Conservation (phyloP, 257 asterid species). For the Marsdenia floribunda region DNA sequence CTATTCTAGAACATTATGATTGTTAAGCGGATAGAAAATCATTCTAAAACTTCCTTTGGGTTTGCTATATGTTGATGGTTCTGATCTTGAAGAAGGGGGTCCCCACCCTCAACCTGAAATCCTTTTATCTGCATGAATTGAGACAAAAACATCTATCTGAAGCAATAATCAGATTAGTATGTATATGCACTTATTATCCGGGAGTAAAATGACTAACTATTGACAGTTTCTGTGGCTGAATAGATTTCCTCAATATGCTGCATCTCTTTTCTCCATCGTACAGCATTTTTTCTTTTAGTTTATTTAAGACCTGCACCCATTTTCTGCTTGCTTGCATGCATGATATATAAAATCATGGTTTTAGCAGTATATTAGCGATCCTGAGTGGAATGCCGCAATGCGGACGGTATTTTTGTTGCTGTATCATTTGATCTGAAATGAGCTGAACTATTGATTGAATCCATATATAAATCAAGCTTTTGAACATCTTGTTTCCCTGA, state of each 20-base stretch:
- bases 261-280: background rate
- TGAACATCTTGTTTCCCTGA: background rate
- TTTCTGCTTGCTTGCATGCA: background rate
- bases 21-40: background rate
- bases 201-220: background rate
- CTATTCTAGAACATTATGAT: background rate
- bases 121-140: no score
- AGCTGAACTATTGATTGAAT: background rate
- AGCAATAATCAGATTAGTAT: no score
- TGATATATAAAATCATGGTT: background rate
- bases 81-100: no score
- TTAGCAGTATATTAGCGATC: background rate
- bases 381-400: no score
- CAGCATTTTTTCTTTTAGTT: no score
- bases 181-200: no score
- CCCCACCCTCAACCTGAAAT: no score
- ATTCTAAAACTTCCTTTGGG: background rate
- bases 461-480: background rate
- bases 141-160: no score
- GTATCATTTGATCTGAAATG: background rate
- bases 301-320: no score
- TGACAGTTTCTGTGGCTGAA: background rate
- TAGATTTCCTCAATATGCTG: background rate
- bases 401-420: background rate
- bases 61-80: background rate